Conservation (phyloP, 495 filamentous ascomycete genomes). For the Physcia stellaris region DNA sequence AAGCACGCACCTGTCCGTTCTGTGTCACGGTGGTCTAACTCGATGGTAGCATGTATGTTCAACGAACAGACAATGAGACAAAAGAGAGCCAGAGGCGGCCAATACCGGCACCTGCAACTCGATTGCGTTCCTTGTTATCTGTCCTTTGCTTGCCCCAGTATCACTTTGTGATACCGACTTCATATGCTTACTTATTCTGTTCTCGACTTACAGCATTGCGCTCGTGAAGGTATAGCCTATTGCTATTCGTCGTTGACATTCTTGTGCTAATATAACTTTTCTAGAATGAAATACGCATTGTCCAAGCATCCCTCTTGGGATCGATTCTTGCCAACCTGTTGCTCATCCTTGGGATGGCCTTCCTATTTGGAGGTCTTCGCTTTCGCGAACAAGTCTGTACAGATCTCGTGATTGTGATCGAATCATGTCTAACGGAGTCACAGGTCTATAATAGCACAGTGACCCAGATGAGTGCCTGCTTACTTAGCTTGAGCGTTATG, state of each 20-base stretch:
- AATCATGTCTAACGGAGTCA: slow-evolving; percentile 5
- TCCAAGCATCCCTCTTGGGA: slow-evolving; percentile 77
- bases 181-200: slow-evolving; percentile 22
- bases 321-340: slow-evolving; percentile 81
- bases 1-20: slow-evolving; percentile 15
- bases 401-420: neutral
- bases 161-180: slow-evolving; percentile 11
- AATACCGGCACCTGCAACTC: slow-evolving; percentile 27
- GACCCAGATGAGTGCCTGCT: slow-evolving; percentile 87
- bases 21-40: slow-evolving; percentile 11
- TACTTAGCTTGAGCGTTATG: slow-evolving; percentile 78
- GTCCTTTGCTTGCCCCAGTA: slow-evolving; percentile 10
- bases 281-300: slow-evolving; percentile 74
- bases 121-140: slow-evolving; percentile 23
- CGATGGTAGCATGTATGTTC: slow-evolving; percentile 27
- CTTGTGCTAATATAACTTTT: neutral
- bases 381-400: slow-evolving; percentile 64
- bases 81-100: slow-evolving; percentile 26
- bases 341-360: slow-evolving; percentile 82
- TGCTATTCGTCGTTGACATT: slow-evolving; percentile 26
- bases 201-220: slow-evolving; percentile 40
- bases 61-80: slow-evolving; percentile 21
- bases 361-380: slow-evolving; percentile 71
- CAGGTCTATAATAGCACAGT: slow-evolving; percentile 92
- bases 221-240: slow-evolving; percentile 38